Percentiles rank a stretch among this genome's conserved stretches.
These are phyloP conservation scores for Linum usitatissimum DNA, from an alignment of 345 rosid genomes.

Conservation along the genomic window DNA sequence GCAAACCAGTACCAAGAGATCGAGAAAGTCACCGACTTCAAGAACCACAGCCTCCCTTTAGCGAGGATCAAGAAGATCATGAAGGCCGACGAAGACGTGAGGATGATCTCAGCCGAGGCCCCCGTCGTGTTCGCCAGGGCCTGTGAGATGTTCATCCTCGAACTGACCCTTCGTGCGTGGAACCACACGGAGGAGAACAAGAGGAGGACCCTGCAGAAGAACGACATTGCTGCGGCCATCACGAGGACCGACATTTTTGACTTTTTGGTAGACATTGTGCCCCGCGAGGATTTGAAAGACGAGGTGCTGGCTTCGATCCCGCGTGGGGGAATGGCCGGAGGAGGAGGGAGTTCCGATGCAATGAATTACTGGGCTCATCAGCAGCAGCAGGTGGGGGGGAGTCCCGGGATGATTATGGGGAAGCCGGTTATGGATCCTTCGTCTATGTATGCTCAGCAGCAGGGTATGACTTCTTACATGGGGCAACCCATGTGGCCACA, in stretches of 20 bases:
- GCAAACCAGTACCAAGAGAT: neutral
- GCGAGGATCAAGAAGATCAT: neutral
- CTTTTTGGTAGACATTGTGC: neutral
- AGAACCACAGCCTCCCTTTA: conserved; percentile 1
- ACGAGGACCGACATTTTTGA: neutral
- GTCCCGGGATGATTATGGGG: neutral
- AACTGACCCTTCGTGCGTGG: neutral
- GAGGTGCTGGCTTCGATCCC: neutral
- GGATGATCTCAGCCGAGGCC: conserved; percentile 1
- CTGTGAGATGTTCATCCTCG: conserved; percentile 4
- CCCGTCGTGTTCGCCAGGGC: neutral
- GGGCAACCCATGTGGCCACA: neutral
- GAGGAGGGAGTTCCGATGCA: neutral
- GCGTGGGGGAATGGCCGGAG: neutral
- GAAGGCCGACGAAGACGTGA: conserved; percentile 3
- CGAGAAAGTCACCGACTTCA: conserved; percentile 1
- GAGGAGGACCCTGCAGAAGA: conserved; percentile 1
- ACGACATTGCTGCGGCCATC: neutral
- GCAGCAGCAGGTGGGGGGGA: neutral
- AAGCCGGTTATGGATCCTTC: neutral
- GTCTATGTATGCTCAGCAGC: neutral
- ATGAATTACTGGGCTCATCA: neutral
- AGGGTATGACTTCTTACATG: neutral
- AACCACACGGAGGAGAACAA: conserved; percentile 3
- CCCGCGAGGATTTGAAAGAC: neutral